Base-by-base conservation (phyloP, 1,284 basidiomycete species). In the Athelia sp. region DNA sequence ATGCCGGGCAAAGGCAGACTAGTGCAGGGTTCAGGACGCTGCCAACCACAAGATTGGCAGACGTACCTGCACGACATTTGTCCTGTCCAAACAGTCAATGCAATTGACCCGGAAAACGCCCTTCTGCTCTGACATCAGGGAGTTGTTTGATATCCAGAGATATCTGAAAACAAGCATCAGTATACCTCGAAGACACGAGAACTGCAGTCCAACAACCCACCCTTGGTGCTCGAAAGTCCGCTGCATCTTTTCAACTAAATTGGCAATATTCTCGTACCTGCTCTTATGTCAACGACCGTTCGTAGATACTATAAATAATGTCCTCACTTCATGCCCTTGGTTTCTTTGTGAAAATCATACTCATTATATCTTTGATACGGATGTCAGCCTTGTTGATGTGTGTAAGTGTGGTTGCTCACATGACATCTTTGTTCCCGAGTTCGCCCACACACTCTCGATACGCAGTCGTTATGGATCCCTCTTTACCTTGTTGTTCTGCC, bases 261-360 rank as follows among this genome's bases (percentile, higher is more conserved):
- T 86, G 4, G 82, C 79, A 48, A 98, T 93, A 52, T 96, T 95
- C 70, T 97, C 94, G 54, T 91, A 90, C 62, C 87, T 90, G 52
- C 15, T 31, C 35, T 13, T 48, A 51, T 52, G 50, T 59, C 50
- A 51, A 24, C 49, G 24, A 43, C 18, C 17, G 34, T 40, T 36
- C 18, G 17, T n/a, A 31, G 32, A 26, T 40, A 18, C 38, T 35
- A n/a, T n/a, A 48, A 42, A 51, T 44, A 50, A 18, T 13, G 11
- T 31, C 66, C 78, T 61, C 70, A 96, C 81, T 90, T 90, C 90
- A 94, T 94, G 15, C 93, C 92, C 62, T 79, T 86, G 6, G 90
- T 96, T 65, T 95, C 90, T 8, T 75, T 78, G 66, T 98, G 95
- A 66, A 98, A 98, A 63, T 97, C 93, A 61, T 94, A 97, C 54